Evolutionary conservation across 2,329 filamentous ascomycete species (phyloP), one percentile per base, ranked within the genome.

Genomic region (Harringtonia lauricola): DNA sequence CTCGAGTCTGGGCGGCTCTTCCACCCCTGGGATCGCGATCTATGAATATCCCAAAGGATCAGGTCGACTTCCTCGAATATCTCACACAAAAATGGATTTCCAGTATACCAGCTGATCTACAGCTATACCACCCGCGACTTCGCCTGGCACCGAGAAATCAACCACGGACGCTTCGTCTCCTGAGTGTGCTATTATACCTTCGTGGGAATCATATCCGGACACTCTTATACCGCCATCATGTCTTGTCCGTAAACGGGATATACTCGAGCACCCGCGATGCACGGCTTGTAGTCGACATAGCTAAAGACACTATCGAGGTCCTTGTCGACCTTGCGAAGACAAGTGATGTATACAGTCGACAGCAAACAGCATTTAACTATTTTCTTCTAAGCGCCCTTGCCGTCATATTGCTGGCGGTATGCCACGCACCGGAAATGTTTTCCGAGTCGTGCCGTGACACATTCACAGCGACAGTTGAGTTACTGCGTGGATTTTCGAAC

Each of bases 1-100:
- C 67, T 3, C 66, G 64, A 39, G 61, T 71, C 7, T 70, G 68
- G 68, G 62, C 65, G 0, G 58, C 68, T 0, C 60, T 71, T 2
- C 65, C 52, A 15, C 55, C 59, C 13, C 55, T 67, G 51, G 61
- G 59, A 35, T 43, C 63, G 24, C 3, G 59, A 51, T 9, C 58
- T 30, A 45, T 62, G 41, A 45, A 52, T 36, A 66, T 64, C 2
- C 60, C 60, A 0, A 56, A 62, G 0, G 65, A 70, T 18, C 59
- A 60, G 1, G 63, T 60, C 30, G 54, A 59, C 0, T 58, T 60
- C 9, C 51, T 71, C 3, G 67, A 70, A 36, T 53, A 63, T 4
- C 59, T 61, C 44, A 64, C 68, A 0, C 61, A 64, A 47, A 60
- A 66, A 40, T 71, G 68, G 68, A 54, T 70, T 6, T 60, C 64